Evolutionary conservation across 495 filamentous ascomycete species (phyloP).

Genomic region (Xylaria bambusicola): DNA sequence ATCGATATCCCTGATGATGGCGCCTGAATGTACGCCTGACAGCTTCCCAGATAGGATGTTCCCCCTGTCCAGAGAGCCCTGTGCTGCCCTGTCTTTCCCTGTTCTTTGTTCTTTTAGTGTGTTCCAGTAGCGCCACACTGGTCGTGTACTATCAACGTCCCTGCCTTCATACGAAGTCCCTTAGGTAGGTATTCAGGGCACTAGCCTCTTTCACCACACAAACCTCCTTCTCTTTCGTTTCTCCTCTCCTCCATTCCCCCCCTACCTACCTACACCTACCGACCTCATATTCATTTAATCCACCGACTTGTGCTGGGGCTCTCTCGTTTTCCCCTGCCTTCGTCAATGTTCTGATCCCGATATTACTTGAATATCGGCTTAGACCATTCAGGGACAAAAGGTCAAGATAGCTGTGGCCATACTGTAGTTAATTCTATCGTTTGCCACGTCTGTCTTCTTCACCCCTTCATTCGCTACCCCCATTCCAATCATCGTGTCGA

Average conservation of each 20-base stretch:
- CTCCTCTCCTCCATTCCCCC: neutral
- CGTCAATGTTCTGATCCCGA: neutral
- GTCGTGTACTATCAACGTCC: neutral
- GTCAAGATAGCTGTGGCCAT: neutral
- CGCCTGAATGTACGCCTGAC: neutral
- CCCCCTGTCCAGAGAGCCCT: neutral
- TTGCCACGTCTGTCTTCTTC: neutral
- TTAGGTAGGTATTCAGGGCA: no score
- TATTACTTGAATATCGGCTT: neutral
- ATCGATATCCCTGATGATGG: no score
- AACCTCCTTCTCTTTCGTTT: neutral
- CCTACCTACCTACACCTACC: no score
- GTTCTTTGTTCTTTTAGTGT: no score
- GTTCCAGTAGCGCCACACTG: no score
- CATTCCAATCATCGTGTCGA: neutral
- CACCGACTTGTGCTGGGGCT: neutral
- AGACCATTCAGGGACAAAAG: neutral
- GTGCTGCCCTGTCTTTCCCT: neutral
- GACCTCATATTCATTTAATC: neutral
- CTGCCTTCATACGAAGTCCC: no score
- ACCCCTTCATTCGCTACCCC: conserved; percentile 3
- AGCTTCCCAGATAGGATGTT: no score
- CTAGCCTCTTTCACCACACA: no score
- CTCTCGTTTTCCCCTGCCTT: conserved; percentile 6
- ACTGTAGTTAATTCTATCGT: neutral